Evolutionary conservation across 2,329 filamentous ascomycete species (phyloP).

Genomic region (Peltaster fructicola): DNA sequence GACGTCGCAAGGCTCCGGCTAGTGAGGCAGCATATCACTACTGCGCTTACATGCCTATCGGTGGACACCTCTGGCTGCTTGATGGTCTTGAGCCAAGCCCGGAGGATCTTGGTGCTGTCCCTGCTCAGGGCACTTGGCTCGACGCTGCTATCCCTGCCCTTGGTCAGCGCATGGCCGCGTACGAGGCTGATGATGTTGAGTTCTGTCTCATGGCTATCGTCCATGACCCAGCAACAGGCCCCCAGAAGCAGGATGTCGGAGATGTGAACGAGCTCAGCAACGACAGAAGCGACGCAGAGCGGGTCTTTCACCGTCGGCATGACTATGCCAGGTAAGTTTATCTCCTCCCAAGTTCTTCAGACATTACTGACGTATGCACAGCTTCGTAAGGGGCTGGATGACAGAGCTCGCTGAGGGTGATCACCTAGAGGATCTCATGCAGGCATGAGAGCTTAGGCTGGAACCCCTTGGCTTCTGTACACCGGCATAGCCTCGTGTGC

Average conservation of each 20-base stretch:
- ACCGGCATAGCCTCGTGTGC: too few species aligned
- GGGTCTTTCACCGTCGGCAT: conserved; percentile 38
- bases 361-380: too few species aligned
- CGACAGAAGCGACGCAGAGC: conserved; percentile 32
- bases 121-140: conserved; percentile 40
- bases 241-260: too few species aligned
- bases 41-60: conserved; percentile 66
- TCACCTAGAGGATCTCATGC: conserved; percentile 28
- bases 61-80: conserved; percentile 67
- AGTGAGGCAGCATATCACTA: too few species aligned
- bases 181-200: conserved; percentile 47
- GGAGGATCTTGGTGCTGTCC: conserved; percentile 37
- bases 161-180: conserved; percentile 46
- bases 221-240: too few species aligned
- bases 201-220: conserved; percentile 66
- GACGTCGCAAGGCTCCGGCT: conserved; percentile 1
- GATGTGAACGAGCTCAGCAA: conserved; percentile 31
- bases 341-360: too few species aligned
- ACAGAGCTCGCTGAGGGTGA: conserved; percentile 50
- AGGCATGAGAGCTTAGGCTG: too few species aligned
- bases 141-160: conserved; percentile 46
- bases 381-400: conserved; percentile 53
- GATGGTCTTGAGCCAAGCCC: conserved; percentile 67
- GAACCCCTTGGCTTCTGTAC: too few species aligned
- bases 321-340: conserved; percentile 44